Percentiles rank a stretch among this genome's conserved stretches.
These are phyloP conservation scores for Trifolium fragiferum DNA, from an alignment of 306 rosid genomes.

Conservation along the genomic window DNA sequence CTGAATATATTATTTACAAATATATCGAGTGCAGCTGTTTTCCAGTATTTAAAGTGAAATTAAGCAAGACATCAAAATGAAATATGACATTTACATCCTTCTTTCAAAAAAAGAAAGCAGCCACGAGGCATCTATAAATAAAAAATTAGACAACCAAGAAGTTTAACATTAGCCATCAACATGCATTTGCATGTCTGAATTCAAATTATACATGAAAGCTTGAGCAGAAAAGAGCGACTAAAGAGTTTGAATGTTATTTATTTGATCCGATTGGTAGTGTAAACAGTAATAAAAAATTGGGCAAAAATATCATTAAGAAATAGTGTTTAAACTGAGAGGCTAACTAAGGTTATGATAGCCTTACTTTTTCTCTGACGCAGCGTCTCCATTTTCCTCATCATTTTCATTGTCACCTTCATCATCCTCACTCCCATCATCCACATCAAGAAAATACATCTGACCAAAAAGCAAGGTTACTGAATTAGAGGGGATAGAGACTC, in stretches of 20 bases:
- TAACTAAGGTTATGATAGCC: constrained; percentile 9
- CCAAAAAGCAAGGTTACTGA: constrained; percentile 36
- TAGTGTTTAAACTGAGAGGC: not conserved
- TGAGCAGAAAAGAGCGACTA: not conserved
- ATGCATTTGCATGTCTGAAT: constrained; percentile 4
- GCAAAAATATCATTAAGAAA: not conserved
- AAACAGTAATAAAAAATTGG: not conserved
- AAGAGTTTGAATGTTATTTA: constrained; percentile 8
- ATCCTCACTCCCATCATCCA: constrained; percentile 68
- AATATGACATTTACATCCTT: not conserved
- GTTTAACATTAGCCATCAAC: constrained; percentile 27
- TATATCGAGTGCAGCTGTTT: not conserved
- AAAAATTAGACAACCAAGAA: constrained; percentile 2
- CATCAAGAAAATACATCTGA: constrained; percentile 86
- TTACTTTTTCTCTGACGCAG: constrained; percentile 64
- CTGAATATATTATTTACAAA: not conserved
- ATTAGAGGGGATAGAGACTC: constrained; percentile 18
- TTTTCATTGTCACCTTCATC: constrained; percentile 58
- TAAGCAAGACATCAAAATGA: constrained; percentile 4
- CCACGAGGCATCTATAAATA: not conserved
- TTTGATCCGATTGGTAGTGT: not conserved
- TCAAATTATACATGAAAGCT: constrained; percentile 4
- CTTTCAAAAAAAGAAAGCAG: not conserved
- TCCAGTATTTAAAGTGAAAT: not conserved
- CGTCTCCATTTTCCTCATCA: constrained; percentile 56